A percentile compares a stretch with the other conserved stretches of the same genome.
Evolutionary conservation across 768 basidiomycete genomes (phyloP).

Genomic region (Leccinum disarticulatum): DNA sequence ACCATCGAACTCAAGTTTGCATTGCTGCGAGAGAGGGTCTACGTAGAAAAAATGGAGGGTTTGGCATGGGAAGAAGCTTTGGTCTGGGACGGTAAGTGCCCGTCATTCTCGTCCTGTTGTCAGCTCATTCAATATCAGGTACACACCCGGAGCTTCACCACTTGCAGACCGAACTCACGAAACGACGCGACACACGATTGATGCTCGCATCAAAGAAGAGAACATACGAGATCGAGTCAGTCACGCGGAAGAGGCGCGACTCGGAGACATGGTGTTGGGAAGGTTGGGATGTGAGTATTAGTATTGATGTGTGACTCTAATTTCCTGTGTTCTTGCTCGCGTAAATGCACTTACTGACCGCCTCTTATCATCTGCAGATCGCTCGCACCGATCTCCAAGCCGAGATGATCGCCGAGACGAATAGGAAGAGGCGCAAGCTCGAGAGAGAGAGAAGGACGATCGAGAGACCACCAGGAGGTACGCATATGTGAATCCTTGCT

Average conservation of each 20-base stretch:
- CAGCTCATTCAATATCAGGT: constrained; percentile 42
- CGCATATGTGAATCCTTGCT: constrained; percentile 23
- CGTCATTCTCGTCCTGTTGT: background rate
- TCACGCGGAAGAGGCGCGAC: constrained; percentile 57
- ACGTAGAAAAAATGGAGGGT: constrained; percentile 92
- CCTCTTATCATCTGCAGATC: constrained; percentile 42
- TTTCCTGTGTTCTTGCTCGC: background rate
- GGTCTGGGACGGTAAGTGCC: constrained; percentile 66
- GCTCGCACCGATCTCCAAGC: constrained; percentile 78
- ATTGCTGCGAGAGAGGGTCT: constrained; percentile 78
- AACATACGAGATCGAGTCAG: constrained; percentile 62
- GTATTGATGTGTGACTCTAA: background rate
- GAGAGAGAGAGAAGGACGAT: constrained; percentile 81
- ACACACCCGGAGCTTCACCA: constrained; percentile 86
- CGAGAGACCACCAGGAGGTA: constrained; percentile 77
- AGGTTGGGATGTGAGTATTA: constrained; percentile 77
- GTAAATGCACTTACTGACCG: constrained; percentile 9
- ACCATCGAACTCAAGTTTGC: constrained; percentile 94
- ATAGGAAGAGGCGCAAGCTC: constrained; percentile 77
- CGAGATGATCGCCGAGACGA: constrained; percentile 87
- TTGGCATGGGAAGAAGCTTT: constrained; percentile 86
- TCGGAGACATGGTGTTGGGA: constrained; percentile 84
- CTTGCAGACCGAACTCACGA: constrained; percentile 74
- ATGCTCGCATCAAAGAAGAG: constrained; percentile 78
- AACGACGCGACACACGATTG: constrained; percentile 77